Evolutionary conservation across 2,329 filamentous ascomycete species (phyloP).

Genomic region (Albophoma yamanashiensis): DNA sequence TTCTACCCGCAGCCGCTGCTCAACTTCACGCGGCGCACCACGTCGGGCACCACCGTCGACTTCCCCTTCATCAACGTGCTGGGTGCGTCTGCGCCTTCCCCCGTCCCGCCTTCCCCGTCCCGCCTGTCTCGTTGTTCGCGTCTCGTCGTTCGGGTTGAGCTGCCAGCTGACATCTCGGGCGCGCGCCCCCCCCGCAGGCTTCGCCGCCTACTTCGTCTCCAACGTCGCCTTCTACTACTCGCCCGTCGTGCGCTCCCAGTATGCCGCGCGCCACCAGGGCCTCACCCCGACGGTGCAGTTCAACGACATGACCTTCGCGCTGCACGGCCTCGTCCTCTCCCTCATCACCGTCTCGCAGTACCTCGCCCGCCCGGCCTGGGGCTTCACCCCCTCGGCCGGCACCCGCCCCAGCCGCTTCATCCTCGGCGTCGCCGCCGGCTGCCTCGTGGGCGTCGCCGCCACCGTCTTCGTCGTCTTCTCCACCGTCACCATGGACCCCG

Average conservation of each 20-base stretch:
- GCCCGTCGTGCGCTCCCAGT: constrained; percentile 65
- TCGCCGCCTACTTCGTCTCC: constrained; percentile 65
- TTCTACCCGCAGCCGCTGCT: constrained; percentile 88
- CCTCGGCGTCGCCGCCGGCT: constrained; percentile 59
- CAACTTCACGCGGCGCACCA: constrained; percentile 68
- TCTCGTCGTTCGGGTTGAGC: no score
- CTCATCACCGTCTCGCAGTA: constrained; percentile 66
- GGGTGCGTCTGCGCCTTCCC: constrained; percentile 25
- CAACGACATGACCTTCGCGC: constrained; percentile 84
- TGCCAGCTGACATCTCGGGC: no score
- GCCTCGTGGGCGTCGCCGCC: constrained; percentile 46
- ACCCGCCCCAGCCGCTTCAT: constrained; percentile 51
- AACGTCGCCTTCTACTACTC: constrained; percentile 72
- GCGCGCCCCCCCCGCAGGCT: constrained; percentile 40
- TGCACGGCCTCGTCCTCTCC: constrained; percentile 67
- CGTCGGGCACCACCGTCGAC: constrained; percentile 75
- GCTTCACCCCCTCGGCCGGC: constrained; percentile 51
- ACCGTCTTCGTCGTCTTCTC: constrained; percentile 36
- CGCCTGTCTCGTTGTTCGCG: no score
- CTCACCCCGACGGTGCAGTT: constrained; percentile 74
- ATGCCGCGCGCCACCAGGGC: constrained; percentile 66
- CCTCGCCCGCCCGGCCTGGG: constrained; percentile 63
- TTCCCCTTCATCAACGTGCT: constrained; percentile 68
- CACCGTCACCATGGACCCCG: constrained; percentile 20
- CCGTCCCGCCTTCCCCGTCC: not conserved